phyloP scores from a whole-genome alignment of 176 grass and related monocot genomes.

The Paspalum notatum region DNA sequence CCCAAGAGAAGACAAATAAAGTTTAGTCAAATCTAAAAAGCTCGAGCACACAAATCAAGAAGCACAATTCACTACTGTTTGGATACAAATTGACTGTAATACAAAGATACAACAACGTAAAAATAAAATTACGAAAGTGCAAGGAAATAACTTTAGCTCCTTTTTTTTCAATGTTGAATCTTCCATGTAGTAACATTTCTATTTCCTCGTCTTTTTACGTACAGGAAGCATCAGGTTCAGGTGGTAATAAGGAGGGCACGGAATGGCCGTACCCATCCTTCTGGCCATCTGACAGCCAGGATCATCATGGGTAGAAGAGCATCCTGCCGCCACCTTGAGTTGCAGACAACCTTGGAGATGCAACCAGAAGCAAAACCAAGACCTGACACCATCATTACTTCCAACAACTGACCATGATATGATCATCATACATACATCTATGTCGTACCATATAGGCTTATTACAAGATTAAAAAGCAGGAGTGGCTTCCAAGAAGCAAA shows the following conservation, averaged over 20 bases:
- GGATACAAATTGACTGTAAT: too few relatives aligned
- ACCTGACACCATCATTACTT: constrained; percentile 51
- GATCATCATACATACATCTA: constrained; percentile 38
- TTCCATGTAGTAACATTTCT: background rate
- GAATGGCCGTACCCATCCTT: constrained; percentile 83
- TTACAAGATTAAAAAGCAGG: constrained; percentile 40
- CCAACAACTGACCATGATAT: constrained; percentile 36
- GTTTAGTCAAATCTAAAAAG: background rate
- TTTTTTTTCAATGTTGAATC: background rate
- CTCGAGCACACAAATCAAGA: background rate
- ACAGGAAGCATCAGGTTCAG: constrained; percentile 75
- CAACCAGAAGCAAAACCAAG: constrained; percentile 38
- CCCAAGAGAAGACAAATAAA: background rate
- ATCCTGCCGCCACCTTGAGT: constrained; percentile 14
- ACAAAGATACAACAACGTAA: too few relatives aligned
- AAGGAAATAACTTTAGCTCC: background rate
- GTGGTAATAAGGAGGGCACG: constrained; percentile 40
- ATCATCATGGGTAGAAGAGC: constrained; percentile 62
- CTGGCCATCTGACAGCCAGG: constrained; percentile 63
- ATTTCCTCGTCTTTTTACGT: background rate
- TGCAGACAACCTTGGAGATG: constrained; percentile 30
- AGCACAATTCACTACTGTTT: background rate
- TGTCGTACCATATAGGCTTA: constrained; percentile 16
- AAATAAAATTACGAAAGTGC: background rate
- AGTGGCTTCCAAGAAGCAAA: constrained; percentile 61